phyloP scores from a whole-genome alignment of 345 rosid species.

The Murraya koenigii region DNA sequence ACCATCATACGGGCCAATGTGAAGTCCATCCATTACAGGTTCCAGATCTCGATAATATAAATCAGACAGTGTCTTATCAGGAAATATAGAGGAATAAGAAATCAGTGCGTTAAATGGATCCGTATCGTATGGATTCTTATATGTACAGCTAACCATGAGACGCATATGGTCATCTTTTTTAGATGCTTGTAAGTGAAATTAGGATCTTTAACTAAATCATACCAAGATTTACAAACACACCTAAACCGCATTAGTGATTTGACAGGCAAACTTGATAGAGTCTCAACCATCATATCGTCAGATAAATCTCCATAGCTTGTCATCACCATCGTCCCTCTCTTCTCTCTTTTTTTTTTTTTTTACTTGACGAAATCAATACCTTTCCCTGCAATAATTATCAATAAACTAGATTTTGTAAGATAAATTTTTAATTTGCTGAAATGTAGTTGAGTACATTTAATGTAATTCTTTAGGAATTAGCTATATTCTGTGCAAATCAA shows the following conservation, averaged over 20 bases:
- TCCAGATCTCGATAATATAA: background rate
- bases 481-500: too few species aligned
- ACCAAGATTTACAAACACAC: too few species aligned
- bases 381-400: background rate
- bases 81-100: background rate
- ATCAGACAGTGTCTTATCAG: background rate
- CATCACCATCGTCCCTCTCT: background rate
- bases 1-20: background rate
- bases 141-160: background rate
- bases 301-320: background rate
- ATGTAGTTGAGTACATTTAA: too few species aligned
- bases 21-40: background rate
- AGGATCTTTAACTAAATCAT: background rate
- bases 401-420: background rate
- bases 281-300: background rate
- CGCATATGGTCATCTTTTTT: background rate
- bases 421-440: background rate
- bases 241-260: too few species aligned
- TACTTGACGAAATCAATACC: background rate
- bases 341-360: accelerated
- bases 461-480: too few species aligned
- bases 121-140: background rate
- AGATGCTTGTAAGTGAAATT: background rate
- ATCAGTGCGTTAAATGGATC: background rate
- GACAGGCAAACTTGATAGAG: background rate